Base-by-base conservation (phyloP, 169 alveolate genomes). In the Plasmodium coatneyi region DNA sequence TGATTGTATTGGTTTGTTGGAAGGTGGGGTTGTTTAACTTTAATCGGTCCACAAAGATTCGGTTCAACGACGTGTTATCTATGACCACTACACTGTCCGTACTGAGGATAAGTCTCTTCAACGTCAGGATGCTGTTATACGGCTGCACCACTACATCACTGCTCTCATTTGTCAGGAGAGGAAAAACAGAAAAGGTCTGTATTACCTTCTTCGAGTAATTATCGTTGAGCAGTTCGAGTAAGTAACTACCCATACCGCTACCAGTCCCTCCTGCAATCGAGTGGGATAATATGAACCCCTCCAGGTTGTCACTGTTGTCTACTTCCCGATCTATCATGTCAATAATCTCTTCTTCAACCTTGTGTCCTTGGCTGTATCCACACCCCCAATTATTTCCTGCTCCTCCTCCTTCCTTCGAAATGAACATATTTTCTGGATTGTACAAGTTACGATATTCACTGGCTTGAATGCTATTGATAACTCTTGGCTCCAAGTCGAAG, bases 221-320 rank as follows among this genome's bases (percentile, higher is more conserved):
- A 90, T 99, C 99, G 95, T 98, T 98, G 46, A 99, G 96, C 92
- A 96, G 96, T 90, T 99, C 99, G 74, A 99, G 93, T 60, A 99
- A 90, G 94, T 98, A 99, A 83, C 99, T 98, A 2, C 99, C 99
- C 98, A 99, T 97, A 3, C 99, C 99, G 70, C 99, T 97, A 5
- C 99, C 99, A n/a, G 99, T 99, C 56, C 99, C 99, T 56, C 99
- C 99, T 7, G 99, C 99, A 43, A 99, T 99, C 56, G 99, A 98
- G 94, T 99, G 99, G 87, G 98, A 97, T 91, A 99, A 96, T 71
- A 98, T 97, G 95, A 99, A 99, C 3, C 99, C 99, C 95, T 99
- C 99, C 90, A 99, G 96, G 56, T 98, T 97, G 92, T 99, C 99
- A 72, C 99, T 97, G 25, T 99, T 99, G 91, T 99, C 99, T 1